Evolutionary conservation across 2,329 filamentous ascomycete genomes (phyloP), one percentile per base, ranked within the genome.

Genomic region (Fusarium sterilihyphosum): DNA sequence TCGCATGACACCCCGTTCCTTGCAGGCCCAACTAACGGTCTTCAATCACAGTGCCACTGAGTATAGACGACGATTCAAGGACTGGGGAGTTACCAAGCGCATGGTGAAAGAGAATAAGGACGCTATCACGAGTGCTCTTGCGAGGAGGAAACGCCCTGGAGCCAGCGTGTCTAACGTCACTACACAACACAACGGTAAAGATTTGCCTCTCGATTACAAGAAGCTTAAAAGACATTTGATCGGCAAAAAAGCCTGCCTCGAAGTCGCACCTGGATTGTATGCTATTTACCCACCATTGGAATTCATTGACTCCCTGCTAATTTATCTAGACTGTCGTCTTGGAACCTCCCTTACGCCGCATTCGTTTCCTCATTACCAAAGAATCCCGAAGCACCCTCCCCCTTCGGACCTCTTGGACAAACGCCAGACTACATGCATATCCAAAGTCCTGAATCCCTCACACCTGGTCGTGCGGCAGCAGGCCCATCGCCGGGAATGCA

Each of bases 331-430:
- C 29, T 29, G 29, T 29, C 29, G 29, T 47, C 44, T 0, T 47
- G 44, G 24, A 29, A 47, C 12, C 44, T 47, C 12, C 18, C 44
- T 0, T 47, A 47, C 18, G 12, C 12, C 1, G 44, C 44, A 0
- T 47, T 47, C 0, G 0, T 22, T 29, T 7, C 8, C 24, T 47
- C 44, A 0, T 0, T 47, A 3, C 24, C 44, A 0, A 16, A 5
- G 12, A 10, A 47, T 10, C 44, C 44, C 1, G 44, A 47, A 3
- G 44, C 24, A 22, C 44, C 12, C 24, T 47, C 44, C 1, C 44
- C 44, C 5, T 47, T 47, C 4, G 44, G 44, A 13, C 1, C 8
- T 47, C 3, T 47, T 10, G 44, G 44, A 3, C 0, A 6, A 22
- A 47, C 44, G 3, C 44, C 44, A 8, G 8, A 1, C 4, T 22